phyloP scores from a whole-genome alignment of 306 rosid species.

The Prunus armeniaca region DNA sequence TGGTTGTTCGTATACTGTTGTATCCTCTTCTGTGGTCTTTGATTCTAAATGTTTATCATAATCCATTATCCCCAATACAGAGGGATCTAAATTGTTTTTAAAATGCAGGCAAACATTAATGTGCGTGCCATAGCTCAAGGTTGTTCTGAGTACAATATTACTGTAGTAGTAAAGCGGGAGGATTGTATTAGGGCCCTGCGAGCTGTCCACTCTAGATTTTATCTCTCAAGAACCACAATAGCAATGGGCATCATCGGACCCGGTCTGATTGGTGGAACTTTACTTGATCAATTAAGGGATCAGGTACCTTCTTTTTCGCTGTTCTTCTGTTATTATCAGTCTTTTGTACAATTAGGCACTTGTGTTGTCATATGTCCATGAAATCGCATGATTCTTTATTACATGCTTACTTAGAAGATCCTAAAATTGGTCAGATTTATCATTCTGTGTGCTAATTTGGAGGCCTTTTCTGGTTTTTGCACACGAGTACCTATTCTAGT shows the following conservation, averaged over 20 bases:
- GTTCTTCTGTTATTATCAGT: conserved; percentile 4
- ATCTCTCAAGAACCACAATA: conserved; percentile 88
- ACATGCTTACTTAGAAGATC: background rate
- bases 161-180: conserved; percentile 87
- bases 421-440: background rate
- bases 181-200: conserved; percentile 90
- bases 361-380: background rate
- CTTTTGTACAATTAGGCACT: conserved; percentile 9
- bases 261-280: conserved; percentile 90
- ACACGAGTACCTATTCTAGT: background rate
- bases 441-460: background rate
- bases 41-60: conserved; percentile 10
- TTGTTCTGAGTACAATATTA: conserved; percentile 91
- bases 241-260: conserved; percentile 98
- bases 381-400: background rate
- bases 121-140: conserved; percentile 99
- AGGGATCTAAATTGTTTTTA: conserved; percentile 14
- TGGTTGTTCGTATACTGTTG: background rate
- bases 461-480: background rate
- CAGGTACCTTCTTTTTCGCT: conserved; percentile 58
- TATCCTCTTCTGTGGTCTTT: background rate
- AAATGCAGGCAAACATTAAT: conserved; percentile 85
- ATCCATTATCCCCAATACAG: conserved; percentile 4
- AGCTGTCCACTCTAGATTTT: conserved; percentile 97
- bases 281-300: conserved; percentile 93